Conservation (phyloP, 306 rosid species). For the Lablab purpureus region DNA sequence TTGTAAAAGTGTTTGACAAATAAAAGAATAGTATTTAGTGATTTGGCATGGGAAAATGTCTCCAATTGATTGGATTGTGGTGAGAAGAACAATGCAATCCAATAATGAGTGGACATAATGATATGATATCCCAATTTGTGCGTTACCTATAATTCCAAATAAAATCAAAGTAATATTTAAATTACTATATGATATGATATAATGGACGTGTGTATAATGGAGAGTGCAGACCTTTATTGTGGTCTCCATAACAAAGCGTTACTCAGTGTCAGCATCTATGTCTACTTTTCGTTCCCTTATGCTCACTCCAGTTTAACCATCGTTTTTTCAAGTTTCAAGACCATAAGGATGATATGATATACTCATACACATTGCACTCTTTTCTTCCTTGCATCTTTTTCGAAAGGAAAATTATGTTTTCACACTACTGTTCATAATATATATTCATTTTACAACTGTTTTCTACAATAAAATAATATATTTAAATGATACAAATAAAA, state of each 20-base stretch:
- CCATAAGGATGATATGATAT: too few relatives aligned
- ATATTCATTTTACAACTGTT: too few relatives aligned
- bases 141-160: conserved; percentile 12
- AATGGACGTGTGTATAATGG: not conserved
- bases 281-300: not conserved
- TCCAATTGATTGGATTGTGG: not conserved
- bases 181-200: not conserved
- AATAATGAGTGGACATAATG: conserved; percentile 3
- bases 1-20: too few relatives aligned
- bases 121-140: conserved; percentile 20
- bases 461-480: too few relatives aligned
- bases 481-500: too few relatives aligned
- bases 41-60: not conserved
- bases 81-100: conserved; percentile 27
- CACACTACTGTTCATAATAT: too few relatives aligned
- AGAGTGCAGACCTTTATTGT: not conserved
- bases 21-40: too few relatives aligned
- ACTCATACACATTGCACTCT: too few relatives aligned
- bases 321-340: not conserved
- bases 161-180: not conserved
- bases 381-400: not conserved
- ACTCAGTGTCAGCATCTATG: conserved; percentile 27
- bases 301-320: not conserved
- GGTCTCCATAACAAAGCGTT: conserved; percentile 12
- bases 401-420: too few relatives aligned